These are phyloP conservation scores for Globisporangium radiosum DNA, from an alignment of 352 stramenopile genomes.

Conservation along the genomic window DNA sequence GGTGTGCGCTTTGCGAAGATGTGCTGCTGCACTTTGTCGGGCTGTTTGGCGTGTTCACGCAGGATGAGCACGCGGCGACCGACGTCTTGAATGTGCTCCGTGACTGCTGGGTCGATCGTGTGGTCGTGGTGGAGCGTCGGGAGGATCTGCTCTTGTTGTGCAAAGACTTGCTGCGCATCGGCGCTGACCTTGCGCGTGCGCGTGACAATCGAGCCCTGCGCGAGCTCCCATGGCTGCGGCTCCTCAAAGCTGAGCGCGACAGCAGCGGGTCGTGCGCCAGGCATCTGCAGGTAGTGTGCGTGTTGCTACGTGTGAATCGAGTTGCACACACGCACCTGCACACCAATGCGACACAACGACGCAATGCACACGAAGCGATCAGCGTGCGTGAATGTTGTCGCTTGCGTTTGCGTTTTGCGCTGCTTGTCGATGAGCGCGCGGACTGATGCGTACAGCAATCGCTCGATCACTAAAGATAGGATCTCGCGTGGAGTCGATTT, in stretches of 20 bases:
- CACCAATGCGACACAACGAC: too few relatives aligned
- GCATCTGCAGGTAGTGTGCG: background rate
- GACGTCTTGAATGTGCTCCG: conserved; percentile 54
- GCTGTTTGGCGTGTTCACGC: conserved; percentile 31
- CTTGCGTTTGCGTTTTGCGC: too few relatives aligned
- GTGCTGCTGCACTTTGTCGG: conserved; percentile 21
- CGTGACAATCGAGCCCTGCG: conserved; percentile 35
- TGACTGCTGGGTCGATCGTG: conserved; percentile 21
- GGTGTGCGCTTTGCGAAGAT: conserved; percentile 15
- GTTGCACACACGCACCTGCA: too few relatives aligned
- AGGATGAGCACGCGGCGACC: conserved; percentile 49
- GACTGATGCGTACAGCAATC: too few relatives aligned
- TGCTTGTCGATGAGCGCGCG: too few relatives aligned
- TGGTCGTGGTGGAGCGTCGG: conserved; percentile 51
- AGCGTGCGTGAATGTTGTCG: too few relatives aligned
- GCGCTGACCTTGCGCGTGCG: conserved; percentile 42
- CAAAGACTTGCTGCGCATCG: conserved; percentile 48
- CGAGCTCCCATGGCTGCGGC: conserved; percentile 44
- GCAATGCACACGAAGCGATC: too few relatives aligned
- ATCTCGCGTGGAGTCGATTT: too few relatives aligned
- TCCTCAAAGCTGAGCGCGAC: conserved; percentile 32
- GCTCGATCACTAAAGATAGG: too few relatives aligned
- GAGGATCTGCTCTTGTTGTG: conserved; percentile 46
- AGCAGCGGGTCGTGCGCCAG: background rate
- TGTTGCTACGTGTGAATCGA: background rate